These are phyloP conservation scores for Exutisphaerella laricina DNA, from an alignment of 2,329 filamentous ascomycete genomes.

Conservation along the genomic window DNA sequence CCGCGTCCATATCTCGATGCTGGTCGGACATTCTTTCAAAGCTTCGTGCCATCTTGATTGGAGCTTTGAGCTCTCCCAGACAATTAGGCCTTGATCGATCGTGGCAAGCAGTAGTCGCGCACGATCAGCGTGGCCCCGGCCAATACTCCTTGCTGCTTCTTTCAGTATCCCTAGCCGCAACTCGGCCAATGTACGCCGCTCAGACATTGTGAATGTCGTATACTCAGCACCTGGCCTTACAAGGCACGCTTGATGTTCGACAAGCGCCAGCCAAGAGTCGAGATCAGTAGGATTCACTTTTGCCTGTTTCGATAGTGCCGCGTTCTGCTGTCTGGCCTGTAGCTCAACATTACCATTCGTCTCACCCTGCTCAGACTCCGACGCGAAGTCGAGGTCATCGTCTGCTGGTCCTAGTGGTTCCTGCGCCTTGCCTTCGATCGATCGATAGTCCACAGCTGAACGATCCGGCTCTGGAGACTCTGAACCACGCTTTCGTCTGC, in stretches of 20 bases:
- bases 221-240: conserved; percentile 48
- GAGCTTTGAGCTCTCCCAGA: conserved; percentile 64
- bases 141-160: conserved; percentile 61
- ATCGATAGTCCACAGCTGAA: conserved; percentile 35
- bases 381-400: conserved; percentile 35
- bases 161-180: conserved; percentile 76
- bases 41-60: conserved; percentile 61
- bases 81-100: conserved; percentile 65
- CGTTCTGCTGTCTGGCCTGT: conserved; percentile 47
- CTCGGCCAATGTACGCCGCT: conserved; percentile 65
- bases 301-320: conserved; percentile 58
- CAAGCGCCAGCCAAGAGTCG: conserved; percentile 70
- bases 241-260: conserved; percentile 68
- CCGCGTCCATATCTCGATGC: conserved; percentile 64
- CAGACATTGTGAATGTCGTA: conserved; percentile 51
- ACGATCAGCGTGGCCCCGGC: conserved; percentile 41
- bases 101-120: conserved; percentile 61
- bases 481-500: conserved; percentile 18
- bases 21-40: conserved; percentile 51
- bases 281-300: conserved; percentile 62
- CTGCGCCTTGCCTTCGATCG: conserved; percentile 33
- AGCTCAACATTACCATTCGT: conserved; percentile 20
- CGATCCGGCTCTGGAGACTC: conserved; percentile 9
- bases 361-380: conserved; percentile 22
- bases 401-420: conserved; percentile 25